Evolutionary conservation across 179 eudicot species (phyloP).

Genomic region (Beta lomatogona): DNA sequence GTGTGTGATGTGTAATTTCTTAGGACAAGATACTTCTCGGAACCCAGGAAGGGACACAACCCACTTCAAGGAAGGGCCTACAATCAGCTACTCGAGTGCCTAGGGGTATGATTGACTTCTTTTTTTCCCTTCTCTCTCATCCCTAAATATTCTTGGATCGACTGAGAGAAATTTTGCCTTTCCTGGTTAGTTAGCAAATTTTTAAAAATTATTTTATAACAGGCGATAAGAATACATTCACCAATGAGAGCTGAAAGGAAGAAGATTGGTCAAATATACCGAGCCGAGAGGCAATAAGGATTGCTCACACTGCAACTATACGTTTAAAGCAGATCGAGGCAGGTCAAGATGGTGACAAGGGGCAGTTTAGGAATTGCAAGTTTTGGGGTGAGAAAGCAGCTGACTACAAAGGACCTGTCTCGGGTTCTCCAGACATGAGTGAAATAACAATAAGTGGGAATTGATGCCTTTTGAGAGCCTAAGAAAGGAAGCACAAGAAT

Average conservation of each 20-base stretch:
- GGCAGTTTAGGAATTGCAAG: slow-evolving; percentile 76
- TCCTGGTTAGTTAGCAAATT: too few relatives aligned
- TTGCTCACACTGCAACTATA: slow-evolving; percentile 63
- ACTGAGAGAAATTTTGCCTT: too few relatives aligned
- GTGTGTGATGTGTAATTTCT: background rate
- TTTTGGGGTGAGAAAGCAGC: slow-evolving; percentile 75
- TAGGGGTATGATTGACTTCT: too few relatives aligned
- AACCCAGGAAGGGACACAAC: slow-evolving; percentile 48
- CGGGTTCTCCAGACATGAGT: slow-evolving; percentile 81
- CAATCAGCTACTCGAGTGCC: too few relatives aligned
- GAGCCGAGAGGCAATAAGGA: slow-evolving; percentile 65
- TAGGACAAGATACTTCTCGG: slow-evolving; percentile 97
- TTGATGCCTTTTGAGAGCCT: slow-evolving; percentile 67
- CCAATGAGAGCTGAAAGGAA: slow-evolving; percentile 87
- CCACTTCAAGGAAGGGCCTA: too few relatives aligned
- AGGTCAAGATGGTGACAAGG: too few relatives aligned
- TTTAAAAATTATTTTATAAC: slow-evolving; percentile 9
- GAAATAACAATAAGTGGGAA: slow-evolving; percentile 76
- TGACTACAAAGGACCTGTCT: slow-evolving; percentile 59
- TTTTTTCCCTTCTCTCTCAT: too few relatives aligned
- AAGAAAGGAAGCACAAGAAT: slow-evolving; percentile 71
- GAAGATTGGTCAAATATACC: slow-evolving; percentile 92
- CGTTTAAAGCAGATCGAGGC: too few relatives aligned
- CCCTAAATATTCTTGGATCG: too few relatives aligned
- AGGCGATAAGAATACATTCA: slow-evolving; percentile 96